Conservation (phyloP, 2,329 filamentous ascomycete genomes). For the Fusarium agapanthi region DNA sequence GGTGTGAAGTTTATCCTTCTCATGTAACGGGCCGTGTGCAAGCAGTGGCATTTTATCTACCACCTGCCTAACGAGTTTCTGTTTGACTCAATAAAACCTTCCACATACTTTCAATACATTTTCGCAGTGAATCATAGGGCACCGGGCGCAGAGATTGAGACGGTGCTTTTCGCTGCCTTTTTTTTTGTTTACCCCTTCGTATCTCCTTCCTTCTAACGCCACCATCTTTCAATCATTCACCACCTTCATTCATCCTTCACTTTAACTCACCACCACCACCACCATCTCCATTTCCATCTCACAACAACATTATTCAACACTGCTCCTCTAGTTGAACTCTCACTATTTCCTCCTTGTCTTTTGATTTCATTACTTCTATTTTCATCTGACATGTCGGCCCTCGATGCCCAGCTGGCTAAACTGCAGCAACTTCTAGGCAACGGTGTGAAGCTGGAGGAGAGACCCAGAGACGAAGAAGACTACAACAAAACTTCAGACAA, state of each 20-base stretch:
- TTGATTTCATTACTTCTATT: not conserved
- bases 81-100: not conserved
- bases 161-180: not conserved
- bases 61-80: not conserved
- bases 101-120: not conserved
- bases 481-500: not conserved
- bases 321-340: not conserved
- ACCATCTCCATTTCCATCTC: not conserved
- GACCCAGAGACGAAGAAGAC: not conserved
- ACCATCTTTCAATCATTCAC: not conserved
- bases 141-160: not conserved
- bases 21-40: not conserved
- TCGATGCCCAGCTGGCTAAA: constrained; percentile 32
- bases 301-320: not conserved
- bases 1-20: not conserved
- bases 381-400: constrained; percentile 27
- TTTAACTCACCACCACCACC: not conserved
- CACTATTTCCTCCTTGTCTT: not conserved
- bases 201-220: not conserved
- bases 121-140: constrained; percentile 10
- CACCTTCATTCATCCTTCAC: not conserved
- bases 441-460: constrained; percentile 28
- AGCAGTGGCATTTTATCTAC: not conserved
- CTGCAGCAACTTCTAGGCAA: constrained; percentile 36
- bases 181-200: not conserved